Base-by-base conservation (phyloP, 495 filamentous ascomycete species). In the Echria macrotheca region DNA sequence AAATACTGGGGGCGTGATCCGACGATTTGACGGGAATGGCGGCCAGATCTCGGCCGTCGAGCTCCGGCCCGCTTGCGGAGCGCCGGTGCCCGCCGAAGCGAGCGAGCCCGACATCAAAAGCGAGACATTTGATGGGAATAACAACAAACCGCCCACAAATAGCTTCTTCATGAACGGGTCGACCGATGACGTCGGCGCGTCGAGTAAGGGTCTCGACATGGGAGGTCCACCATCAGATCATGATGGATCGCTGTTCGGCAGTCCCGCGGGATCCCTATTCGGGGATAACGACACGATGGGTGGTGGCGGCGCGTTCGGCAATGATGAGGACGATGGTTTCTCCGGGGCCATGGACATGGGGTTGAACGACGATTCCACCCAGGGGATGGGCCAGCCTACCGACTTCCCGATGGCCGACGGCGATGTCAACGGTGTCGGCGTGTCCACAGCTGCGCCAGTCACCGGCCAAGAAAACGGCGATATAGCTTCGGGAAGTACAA, bases 11-110 rank as follows among this genome's bases (percentile, higher is more conserved):
- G 77, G 86, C 56, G 72, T 85, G 12, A 78, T 80, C 41, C 81
- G 89, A 22, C 73, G 73, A 11, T 99, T 90, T 57, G 78, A 81
- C 32, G 81, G 85, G 18, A 86, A 76, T 54, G 87, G 85, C 4
- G 74, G 84, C 1, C 93, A 99, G 58, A 89, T 99, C 44, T 91
- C 86, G 10, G 78, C 89, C 9, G 79, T 99, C 42, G 90, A 96
- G 63, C 78, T 86, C 29, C 80, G 93, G 8, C 89, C 93, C n/a
- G 68, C 82, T 28, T 87, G 84, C 17, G 84, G 74, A 46, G 65
- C 87, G 1, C 79, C 86, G 2, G 76, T 95, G 5, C 91, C 91
- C 0, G 76, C 77, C 45, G 83, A 87, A 55, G 83, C 84, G 5
- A 73, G 77, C 31, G 79, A 86, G 17, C 52, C 71, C 7, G 66